These are phyloP conservation scores for Hibiscus tridactylites DNA, from an alignment of 345 rosid genomes.

Conservation along the genomic window DNA sequence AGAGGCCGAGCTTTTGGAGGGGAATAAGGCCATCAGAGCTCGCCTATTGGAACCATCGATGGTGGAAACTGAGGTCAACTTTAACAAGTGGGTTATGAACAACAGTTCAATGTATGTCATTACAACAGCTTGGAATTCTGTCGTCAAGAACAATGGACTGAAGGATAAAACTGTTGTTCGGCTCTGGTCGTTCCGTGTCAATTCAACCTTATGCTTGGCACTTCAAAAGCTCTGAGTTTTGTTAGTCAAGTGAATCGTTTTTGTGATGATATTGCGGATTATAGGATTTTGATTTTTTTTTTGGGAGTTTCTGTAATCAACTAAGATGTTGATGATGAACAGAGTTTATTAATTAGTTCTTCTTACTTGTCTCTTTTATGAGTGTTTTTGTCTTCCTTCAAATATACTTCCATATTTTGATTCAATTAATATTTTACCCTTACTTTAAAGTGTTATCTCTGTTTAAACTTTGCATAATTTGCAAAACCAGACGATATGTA, in stretches of 20 bases:
- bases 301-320: not conserved
- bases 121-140: not conserved
- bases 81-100: not conserved
- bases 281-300: too few species aligned
- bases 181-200: not conserved
- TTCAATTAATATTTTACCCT: not conserved
- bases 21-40: not conserved
- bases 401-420: too few species aligned
- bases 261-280: too few species aligned
- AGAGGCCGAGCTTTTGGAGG: not conserved
- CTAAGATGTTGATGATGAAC: not conserved
- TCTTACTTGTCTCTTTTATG: too few species aligned
- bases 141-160: not conserved
- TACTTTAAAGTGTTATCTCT: not conserved
- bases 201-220: not conserved
- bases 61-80: not conserved
- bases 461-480: too few species aligned
- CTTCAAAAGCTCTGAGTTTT: not conserved
- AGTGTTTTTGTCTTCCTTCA: not conserved
- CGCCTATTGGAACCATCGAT: not conserved
- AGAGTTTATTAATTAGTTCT: too few species aligned
- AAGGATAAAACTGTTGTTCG: not conserved
- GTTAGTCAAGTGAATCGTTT: too few species aligned
- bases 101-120: not conserved
- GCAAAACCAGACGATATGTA: too few species aligned